phyloP scores from a whole-genome alignment of 2,329 filamentous ascomycete species.

The Trichoderma semiorbis region DNA sequence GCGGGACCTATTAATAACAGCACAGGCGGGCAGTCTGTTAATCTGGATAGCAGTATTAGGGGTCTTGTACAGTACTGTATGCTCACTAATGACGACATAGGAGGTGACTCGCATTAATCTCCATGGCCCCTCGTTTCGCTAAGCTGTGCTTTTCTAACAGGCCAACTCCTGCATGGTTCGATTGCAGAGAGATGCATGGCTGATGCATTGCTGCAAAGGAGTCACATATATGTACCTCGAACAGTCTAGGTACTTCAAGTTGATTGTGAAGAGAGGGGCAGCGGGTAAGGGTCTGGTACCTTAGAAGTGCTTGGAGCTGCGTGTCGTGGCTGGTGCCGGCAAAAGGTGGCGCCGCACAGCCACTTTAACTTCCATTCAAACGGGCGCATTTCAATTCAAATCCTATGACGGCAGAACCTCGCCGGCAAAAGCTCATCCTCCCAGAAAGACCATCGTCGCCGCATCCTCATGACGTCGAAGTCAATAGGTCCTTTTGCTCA shows the following conservation, averaged over 20 bases:
- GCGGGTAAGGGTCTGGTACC: background rate
- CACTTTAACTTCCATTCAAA: background rate
- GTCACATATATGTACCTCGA: background rate
- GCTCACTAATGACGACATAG: background rate
- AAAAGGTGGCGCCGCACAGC: background rate
- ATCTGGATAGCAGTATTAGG: background rate
- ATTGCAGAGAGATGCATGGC: background rate
- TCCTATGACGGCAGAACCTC: constrained; percentile 3
- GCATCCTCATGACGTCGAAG: constrained; percentile 34
- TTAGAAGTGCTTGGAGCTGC: background rate
- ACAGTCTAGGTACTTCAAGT: background rate
- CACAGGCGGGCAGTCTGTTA: background rate
- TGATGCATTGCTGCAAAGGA: background rate
- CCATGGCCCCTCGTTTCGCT: background rate
- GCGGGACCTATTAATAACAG: background rate
- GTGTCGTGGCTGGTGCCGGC: background rate
- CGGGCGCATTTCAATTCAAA: background rate
- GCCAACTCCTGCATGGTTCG: background rate
- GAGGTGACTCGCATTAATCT: background rate
- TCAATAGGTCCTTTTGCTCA: constrained; percentile 36
- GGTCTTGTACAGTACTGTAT: background rate
- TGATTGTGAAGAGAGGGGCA: background rate
- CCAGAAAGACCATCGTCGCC: background rate
- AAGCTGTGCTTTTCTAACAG: background rate
- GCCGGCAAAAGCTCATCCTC: background rate